Evolutionary conservation across 345 rosid species (phyloP).

Genomic region (Brassica incana): DNA sequence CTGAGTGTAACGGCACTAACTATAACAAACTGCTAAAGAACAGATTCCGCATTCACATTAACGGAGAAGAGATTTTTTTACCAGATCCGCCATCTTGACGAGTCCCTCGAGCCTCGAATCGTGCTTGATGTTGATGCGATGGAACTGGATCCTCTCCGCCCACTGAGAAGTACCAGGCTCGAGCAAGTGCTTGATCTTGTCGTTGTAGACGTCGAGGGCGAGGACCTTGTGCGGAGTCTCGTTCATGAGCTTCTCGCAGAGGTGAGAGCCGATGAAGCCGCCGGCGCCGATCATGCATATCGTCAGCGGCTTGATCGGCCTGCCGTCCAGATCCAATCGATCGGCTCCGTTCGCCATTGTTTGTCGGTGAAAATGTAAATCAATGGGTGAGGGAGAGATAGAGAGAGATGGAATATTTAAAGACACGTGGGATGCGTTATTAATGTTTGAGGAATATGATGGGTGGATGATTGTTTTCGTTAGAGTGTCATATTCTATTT

Average conservation of each 20-base stretch:
- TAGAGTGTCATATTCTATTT: neutral
- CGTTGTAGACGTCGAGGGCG: conserved; percentile 90
- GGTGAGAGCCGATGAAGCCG: conserved; percentile 97
- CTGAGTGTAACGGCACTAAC: no score
- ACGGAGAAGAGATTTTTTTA: conserved; percentile 5
- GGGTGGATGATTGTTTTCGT: neutral
- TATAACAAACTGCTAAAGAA: no score
- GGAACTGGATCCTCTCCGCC: conserved; percentile 92
- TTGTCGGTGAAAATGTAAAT: conserved; percentile 25
- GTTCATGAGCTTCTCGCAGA: conserved; percentile 79
- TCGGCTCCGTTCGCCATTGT: conserved; percentile 43
- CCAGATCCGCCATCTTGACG: conserved; percentile 97
- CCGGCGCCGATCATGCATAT: conserved; percentile 99
- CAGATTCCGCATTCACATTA: neutral
- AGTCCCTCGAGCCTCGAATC: conserved; percentile 96
- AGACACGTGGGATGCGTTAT: neutral
- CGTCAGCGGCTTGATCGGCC: conserved; percentile 72
- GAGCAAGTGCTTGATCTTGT: conserved; percentile 95
- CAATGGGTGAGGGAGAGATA: neutral
- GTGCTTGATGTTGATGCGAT: conserved; percentile 91
- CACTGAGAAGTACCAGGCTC: conserved; percentile 57
- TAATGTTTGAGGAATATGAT: no score
- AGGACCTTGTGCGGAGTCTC: conserved; percentile 89
- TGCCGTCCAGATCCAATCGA: conserved; percentile 89
- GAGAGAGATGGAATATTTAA: no score